Percentiles rank a stretch among this genome's conserved stretches.
Conservation (phyloP, 495 filamentous ascomycete species). For the Hypomontagnella monticulosa region DNA sequence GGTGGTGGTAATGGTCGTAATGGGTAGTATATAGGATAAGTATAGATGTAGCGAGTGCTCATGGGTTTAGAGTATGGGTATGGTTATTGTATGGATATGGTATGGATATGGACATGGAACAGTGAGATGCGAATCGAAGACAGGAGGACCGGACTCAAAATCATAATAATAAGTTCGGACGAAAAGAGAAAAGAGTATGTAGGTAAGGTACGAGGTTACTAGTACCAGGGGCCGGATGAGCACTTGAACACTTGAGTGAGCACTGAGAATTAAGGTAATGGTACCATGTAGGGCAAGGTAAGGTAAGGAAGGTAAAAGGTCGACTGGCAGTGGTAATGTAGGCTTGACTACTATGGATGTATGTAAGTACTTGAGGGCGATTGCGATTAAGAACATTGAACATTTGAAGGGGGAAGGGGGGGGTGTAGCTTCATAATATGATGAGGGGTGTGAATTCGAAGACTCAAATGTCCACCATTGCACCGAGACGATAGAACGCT, state of each 20-base stretch:
- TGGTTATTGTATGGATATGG: no score
- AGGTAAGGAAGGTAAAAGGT: slow-evolving; percentile 9
- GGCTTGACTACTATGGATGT: slow-evolving; percentile 10
- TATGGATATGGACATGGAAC: slow-evolving; percentile 23
- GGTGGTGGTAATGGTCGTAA: slow-evolving; percentile 5
- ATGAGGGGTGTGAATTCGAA: slow-evolving; percentile 26
- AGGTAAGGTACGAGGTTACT: slow-evolving; percentile 24
- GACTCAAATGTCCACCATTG: slow-evolving; percentile 37
- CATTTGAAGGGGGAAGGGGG: slow-evolving; percentile 22
- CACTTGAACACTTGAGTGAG: no score
- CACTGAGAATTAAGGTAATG: slow-evolving; percentile 14
- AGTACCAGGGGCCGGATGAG: slow-evolving; percentile 3
- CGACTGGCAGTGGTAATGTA: slow-evolving; percentile 4
- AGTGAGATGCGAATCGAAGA: slow-evolving; percentile 33
- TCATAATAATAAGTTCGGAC: slow-evolving; percentile 36
- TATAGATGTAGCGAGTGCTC: slow-evolving; percentile 3
- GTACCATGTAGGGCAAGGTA: slow-evolving; percentile 15
- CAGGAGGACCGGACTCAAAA: slow-evolving; percentile 21
- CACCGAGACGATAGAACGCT: slow-evolving; percentile 31
- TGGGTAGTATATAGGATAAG: neutral
- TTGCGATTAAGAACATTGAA: no score
- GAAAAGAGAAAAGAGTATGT: slow-evolving; percentile 35
- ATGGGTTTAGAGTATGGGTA: slow-evolving; percentile 4
- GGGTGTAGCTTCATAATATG: slow-evolving; percentile 26
- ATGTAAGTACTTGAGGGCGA: neutral